Conservation (phyloP, 768 basidiomycete species). For the Serpula lacrymans region DNA sequence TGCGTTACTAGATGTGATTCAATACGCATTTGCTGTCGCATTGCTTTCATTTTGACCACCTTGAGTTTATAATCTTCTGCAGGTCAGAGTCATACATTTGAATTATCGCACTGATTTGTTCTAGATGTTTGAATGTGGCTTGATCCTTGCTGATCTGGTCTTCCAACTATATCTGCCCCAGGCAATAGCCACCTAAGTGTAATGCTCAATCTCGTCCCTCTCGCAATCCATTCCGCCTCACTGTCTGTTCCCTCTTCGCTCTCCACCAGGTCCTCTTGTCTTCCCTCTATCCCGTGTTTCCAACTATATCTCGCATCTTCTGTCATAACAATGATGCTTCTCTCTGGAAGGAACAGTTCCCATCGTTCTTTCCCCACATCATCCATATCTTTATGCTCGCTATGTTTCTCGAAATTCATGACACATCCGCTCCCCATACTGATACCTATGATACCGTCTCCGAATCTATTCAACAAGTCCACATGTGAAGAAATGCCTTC, state of each 20-base stretch:
- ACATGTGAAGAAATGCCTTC: conserved; percentile 89
- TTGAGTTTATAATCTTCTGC: neutral
- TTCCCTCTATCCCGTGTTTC: conserved; percentile 82
- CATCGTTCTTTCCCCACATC: conserved; percentile 6
- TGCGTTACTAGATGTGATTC: conserved; percentile 28
- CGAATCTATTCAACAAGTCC: conserved; percentile 80
- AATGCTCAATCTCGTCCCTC: conserved; percentile 67
- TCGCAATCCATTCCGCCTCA: conserved; percentile 38
- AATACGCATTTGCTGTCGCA: conserved; percentile 16
- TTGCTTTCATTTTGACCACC: conserved; percentile 1
- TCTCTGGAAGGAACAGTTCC: conserved; percentile 70
- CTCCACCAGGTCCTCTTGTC: conserved; percentile 58
- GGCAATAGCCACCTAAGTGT: conserved; percentile 86
- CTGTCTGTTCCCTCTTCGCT: conserved; percentile 13
- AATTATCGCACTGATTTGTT: no score
- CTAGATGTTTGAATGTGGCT: no score
- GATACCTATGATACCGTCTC: conserved; percentile 86
- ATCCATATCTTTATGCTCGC: conserved; percentile 6
- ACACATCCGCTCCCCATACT: conserved; percentile 78
- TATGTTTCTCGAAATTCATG: conserved; percentile 66
- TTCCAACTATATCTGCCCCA: conserved; percentile 79
- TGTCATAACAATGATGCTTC: conserved; percentile 74
- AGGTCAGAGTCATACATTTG: no score
- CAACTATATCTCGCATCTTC: conserved; percentile 82
- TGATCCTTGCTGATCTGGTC: conserved; percentile 14